Conservation (phyloP, 495 filamentous ascomycete species). For the Trichoderma virens region DNA sequence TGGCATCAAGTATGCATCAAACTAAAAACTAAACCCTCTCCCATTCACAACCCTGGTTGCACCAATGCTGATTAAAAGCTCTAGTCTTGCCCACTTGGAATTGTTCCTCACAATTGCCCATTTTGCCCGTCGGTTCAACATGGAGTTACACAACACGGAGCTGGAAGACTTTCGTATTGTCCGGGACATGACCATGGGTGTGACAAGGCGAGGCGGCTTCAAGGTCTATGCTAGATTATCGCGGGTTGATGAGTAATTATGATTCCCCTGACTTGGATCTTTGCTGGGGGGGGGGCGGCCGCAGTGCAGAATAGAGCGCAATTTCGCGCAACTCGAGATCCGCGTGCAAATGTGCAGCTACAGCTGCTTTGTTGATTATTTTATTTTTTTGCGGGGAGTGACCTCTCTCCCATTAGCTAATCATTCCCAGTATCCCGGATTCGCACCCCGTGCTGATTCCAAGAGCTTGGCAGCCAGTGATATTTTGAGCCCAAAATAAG, state of each 20-base stretch:
- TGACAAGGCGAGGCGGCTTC: neutral
- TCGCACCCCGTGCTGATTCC: neutral
- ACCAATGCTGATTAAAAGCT: neutral
- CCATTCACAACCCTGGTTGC: neutral
- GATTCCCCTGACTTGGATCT: too few species aligned
- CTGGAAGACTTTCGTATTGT: neutral
- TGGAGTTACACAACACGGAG: neutral
- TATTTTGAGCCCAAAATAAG: too few species aligned
- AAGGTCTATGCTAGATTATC: neutral
- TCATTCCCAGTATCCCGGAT: neutral
- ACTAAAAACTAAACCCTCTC: neutral
- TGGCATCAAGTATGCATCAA: constrained; percentile 19
- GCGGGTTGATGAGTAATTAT: neutral
- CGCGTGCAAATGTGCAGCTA: too few species aligned
- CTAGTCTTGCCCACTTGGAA: neutral
- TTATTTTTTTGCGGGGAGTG: too few species aligned
- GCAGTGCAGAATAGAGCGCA: neutral
- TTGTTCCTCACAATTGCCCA: neutral
- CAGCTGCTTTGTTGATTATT: too few species aligned
- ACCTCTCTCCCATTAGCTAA: neutral
- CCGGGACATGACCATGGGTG: neutral
- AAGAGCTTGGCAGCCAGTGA: too few species aligned
- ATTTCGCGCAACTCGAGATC: too few species aligned
- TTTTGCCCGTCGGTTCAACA: neutral
- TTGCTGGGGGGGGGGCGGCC: too few species aligned